Percentiles rank a stretch among this genome's conserved stretches.
phyloP scores from a whole-genome alignment of 2,329 filamentous ascomycete species.

The Neofusicoccum parvum region DNA sequence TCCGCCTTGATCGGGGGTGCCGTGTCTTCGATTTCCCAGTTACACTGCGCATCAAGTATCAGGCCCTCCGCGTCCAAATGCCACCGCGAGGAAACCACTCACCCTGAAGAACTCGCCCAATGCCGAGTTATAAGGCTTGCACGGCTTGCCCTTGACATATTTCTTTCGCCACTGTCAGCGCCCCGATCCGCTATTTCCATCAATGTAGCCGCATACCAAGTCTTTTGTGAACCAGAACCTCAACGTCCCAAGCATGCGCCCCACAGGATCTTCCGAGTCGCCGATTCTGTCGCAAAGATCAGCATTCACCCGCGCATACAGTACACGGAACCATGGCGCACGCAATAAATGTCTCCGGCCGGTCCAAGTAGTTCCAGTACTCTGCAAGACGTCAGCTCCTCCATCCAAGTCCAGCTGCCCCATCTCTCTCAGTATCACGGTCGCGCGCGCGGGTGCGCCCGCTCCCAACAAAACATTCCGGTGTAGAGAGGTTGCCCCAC shows the following conservation, averaged over 20 bases:
- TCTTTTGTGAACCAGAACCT: constrained; percentile 99
- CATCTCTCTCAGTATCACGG: background rate
- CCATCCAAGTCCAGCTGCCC: background rate
- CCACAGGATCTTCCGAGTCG: constrained; percentile 86
- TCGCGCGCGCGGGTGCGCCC: background rate
- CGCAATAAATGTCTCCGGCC: constrained; percentile 84
- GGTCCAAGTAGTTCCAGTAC: constrained; percentile 98
- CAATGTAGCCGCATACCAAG: constrained; percentile 54
- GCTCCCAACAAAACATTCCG: background rate
- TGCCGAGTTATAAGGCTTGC: constrained; percentile 98
- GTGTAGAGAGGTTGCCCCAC: constrained; percentile 24
- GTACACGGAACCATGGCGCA: constrained; percentile 35
- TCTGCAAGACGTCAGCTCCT: constrained; percentile 55
- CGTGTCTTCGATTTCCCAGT: constrained; percentile 88
- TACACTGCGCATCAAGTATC: constrained; percentile 64
- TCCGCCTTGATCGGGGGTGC: constrained; percentile 60
- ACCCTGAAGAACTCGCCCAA: constrained; percentile 96
- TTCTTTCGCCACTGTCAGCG: constrained; percentile 57
- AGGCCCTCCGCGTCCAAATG: background rate
- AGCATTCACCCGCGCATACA: constrained; percentile 32
- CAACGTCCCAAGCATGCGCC: constrained; percentile 91
- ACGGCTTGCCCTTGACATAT: constrained; percentile 97
- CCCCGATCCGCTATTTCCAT: background rate
- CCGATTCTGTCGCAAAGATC: constrained; percentile 62
- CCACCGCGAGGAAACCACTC: constrained; percentile 34